Conservation (phyloP, 2,329 filamentous ascomycete species). For the Colletotrichum plurivorum region DNA sequence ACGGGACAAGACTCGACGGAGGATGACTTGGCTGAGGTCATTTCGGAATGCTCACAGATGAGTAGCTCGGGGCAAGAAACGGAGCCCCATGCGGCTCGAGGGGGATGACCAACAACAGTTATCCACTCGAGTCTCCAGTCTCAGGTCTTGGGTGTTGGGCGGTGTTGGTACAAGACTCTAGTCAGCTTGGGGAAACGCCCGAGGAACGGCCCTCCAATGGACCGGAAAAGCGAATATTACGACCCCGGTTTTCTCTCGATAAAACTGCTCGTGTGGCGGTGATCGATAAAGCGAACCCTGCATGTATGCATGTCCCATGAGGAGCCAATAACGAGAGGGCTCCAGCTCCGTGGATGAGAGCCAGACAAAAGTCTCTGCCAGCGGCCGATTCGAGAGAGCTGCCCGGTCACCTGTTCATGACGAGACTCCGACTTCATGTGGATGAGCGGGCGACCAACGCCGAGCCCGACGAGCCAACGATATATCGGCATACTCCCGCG, state of each 20-base stretch:
- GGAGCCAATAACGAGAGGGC: not conserved
- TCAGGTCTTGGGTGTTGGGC: constrained; percentile 22
- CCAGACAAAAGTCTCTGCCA: not conserved
- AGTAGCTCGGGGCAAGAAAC: constrained; percentile 1
- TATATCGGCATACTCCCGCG: constrained; percentile 30
- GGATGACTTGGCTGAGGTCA: constrained; percentile 40
- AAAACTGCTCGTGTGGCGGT: not conserved
- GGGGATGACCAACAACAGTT: not conserved
- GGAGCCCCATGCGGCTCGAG: constrained; percentile 16
- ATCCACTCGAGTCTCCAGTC: constrained; percentile 20
- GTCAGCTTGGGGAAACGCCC: constrained; percentile 8
- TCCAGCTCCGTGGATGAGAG: not conserved
- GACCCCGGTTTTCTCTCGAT: not conserved
- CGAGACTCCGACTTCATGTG: constrained; percentile 11
- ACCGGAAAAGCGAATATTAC: not conserved
- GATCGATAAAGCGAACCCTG: constrained; percentile 4
- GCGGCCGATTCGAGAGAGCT: not conserved
- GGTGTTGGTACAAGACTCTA: constrained; percentile 4
- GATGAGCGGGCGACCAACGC: constrained; percentile 14
- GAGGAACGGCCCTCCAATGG: not conserved
- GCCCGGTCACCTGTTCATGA: constrained; percentile 1
- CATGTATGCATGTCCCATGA: not conserved
- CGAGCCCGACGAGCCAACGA: constrained; percentile 19
- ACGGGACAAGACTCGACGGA: constrained; percentile 7
- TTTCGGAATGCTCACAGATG: not conserved